These are phyloP conservation scores for Leccinum pellstonianum DNA, from an alignment of 768 basidiomycete genomes.

Conservation along the genomic window DNA sequence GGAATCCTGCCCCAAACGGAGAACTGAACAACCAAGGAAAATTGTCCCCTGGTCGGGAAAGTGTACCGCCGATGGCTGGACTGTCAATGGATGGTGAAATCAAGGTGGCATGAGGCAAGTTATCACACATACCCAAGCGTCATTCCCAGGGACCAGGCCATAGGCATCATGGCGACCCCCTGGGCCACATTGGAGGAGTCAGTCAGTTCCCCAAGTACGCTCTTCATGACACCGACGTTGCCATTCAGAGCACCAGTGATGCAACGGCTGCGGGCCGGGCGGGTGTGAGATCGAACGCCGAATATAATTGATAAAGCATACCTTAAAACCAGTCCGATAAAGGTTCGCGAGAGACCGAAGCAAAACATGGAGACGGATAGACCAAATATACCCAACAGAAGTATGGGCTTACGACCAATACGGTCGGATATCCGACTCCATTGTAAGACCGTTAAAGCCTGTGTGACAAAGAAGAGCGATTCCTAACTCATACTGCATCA, in stretches of 20 bases:
- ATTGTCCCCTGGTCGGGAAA: slow-evolving; percentile 54
- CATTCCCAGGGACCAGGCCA: slow-evolving; percentile 34
- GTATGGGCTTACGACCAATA: slow-evolving; percentile 49
- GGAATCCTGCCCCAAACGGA: slow-evolving; percentile 50
- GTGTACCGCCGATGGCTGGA: slow-evolving; percentile 56
- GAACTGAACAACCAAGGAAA: slow-evolving; percentile 49
- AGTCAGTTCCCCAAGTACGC: slow-evolving; percentile 64
- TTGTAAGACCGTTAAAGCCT: slow-evolving; percentile 45
- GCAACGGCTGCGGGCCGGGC: slow-evolving; percentile 44
- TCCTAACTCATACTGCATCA: slow-evolving; percentile 31
- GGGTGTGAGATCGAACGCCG: slow-evolving; percentile 4
- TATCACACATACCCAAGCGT: slow-evolving; percentile 33
- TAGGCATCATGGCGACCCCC: slow-evolving; percentile 35
- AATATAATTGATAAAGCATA: slow-evolving; percentile 20
- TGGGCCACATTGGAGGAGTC: slow-evolving; percentile 56
- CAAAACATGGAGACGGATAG: slow-evolving; percentile 52
- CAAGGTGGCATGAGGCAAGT: background rate
- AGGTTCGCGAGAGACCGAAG: slow-evolving; percentile 64
- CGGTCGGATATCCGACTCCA: slow-evolving; percentile 49
- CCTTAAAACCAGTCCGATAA: slow-evolving; percentile 57
- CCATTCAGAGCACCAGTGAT: slow-evolving; percentile 68
- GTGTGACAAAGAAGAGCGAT: slow-evolving; percentile 47
- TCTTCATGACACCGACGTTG: slow-evolving; percentile 73
- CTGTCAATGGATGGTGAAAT: slow-evolving; percentile 28
- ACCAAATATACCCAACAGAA: slow-evolving; percentile 40